These are phyloP conservation scores for Diospyros lotus DNA, from an alignment of 148 eudicot species.

Conservation along the genomic window DNA sequence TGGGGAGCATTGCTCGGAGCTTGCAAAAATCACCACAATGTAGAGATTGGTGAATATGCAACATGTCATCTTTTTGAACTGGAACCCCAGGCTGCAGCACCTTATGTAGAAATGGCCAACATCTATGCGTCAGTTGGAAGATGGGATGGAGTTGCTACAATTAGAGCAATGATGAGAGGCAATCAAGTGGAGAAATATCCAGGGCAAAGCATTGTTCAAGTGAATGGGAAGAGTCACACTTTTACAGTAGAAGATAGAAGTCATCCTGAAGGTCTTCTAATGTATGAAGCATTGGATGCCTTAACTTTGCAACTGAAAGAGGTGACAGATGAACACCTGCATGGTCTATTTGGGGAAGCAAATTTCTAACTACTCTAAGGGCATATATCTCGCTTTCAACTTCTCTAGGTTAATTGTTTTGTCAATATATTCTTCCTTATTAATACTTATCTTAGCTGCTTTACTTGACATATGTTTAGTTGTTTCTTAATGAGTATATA, in stretches of 20 bases:
- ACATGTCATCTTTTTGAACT: constrained; percentile 35
- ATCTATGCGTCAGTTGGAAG: constrained; percentile 53
- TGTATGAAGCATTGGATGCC: constrained; percentile 36
- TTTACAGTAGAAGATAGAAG: constrained; percentile 61
- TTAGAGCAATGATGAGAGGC: constrained; percentile 48
- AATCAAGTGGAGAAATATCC: constrained; percentile 56
- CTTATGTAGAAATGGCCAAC: constrained; percentile 72
- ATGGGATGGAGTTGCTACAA: constrained; percentile 52
- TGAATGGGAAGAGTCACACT: constrained; percentile 45
- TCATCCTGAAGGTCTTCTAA: constrained; percentile 30
- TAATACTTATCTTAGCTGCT: no score
- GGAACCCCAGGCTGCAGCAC: constrained; percentile 48
- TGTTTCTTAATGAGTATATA: no score
- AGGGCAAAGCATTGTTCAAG: constrained; percentile 48
- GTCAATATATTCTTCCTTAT: no score
- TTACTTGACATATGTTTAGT: no score
- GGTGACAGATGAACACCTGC: constrained; percentile 16
- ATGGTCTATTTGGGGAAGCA: neutral
- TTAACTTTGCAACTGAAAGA: constrained; percentile 43
- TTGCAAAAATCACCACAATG: constrained; percentile 47
- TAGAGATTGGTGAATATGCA: constrained; percentile 51
- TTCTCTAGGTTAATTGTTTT: no score
- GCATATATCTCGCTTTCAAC: no score
- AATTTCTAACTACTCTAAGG: no score
- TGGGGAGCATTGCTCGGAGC: constrained; percentile 71